These are phyloP conservation scores for Stephania cephalantha DNA, from an alignment of 164 flowering plant species.

Conservation along the genomic window DNA sequence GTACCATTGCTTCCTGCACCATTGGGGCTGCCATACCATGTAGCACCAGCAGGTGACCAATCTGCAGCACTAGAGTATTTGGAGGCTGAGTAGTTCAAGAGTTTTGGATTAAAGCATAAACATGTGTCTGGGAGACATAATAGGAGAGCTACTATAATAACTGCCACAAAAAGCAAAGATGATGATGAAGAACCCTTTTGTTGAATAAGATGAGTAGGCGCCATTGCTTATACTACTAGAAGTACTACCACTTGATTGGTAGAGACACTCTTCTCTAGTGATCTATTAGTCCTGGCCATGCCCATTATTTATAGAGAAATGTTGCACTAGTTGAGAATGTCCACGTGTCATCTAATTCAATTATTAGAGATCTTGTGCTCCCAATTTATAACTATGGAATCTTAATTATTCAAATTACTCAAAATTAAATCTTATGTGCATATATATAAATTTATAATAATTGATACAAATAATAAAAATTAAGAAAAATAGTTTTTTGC, in stretches of 20 bases:
- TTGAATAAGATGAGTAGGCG: background rate
- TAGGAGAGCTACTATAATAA: background rate
- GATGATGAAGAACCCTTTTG: conserved; percentile 4
- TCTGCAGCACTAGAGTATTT: background rate
- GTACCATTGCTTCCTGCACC: conserved; percentile 52
- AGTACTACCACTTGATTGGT: background rate
- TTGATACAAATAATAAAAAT: too few species aligned
- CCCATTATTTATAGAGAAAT: background rate
- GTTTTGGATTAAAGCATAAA: conserved; percentile 26
- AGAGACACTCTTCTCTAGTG: background rate
- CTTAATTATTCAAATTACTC: background rate
- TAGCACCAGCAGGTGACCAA: conserved; percentile 49
- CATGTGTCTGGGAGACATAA: conserved; percentile 10
- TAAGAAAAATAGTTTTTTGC: too few species aligned
- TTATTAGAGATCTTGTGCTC: background rate
- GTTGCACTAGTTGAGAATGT: background rate
- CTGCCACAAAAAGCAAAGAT: background rate
- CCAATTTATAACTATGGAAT: background rate
- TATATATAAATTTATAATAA: too few species aligned
- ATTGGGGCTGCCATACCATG: conserved; percentile 49
- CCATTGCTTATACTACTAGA: background rate
- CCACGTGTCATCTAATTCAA: background rate
- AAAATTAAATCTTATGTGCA: too few species aligned
- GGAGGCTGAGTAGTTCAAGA: conserved; percentile 19
- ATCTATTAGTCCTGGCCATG: background rate